Base-by-base conservation (phyloP, 1,139 yeast genomes). In the Candida tropicalis region DNA sequence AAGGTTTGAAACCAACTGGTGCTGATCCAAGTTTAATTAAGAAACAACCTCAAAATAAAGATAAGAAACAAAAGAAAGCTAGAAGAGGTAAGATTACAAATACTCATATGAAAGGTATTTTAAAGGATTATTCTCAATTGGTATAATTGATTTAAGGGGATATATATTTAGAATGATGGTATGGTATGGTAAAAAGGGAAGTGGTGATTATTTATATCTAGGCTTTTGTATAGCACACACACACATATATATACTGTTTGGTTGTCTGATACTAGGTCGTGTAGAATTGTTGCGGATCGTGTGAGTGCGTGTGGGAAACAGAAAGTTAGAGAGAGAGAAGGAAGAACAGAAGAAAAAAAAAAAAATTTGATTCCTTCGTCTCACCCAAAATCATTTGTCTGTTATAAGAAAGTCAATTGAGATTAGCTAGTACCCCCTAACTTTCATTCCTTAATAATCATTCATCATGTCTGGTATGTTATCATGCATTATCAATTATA, bases 61-160 rank as follows among this genome's bases (percentile, higher is more conserved):
- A 78, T 50, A 81, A 87, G 60, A 91, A 90, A 65, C 95, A 89
- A 65, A 89, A 90, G 77, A 89, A 89, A 65, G 87, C 95, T 41
- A 82, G 97, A 65, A 79, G 91, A 59, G 95, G 96, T 36, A 93
- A 90, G 73, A 83, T 93, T 58, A 93, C 99, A 11, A 93, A 93
- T 63, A 85, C 96, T 3, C 99, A 93, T 65, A 86, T 93, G 95
- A 84, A 88, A 62, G 98, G 97, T 47, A 85, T 93, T 31, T 81
- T 93, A 62, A 90, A 88, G 66, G 99, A 93, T 60, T 93, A 90
- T 61, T 66, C 76, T 18, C 76, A 68, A 48, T 53, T 72, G 43
- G 73, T 68, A 26, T 71, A 55, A 31, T 31, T 18, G 24, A 22
- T 27, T 4, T 13, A 27, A 5, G 16, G 16, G 15, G 9, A 27